Percentiles rank a stretch among this genome's conserved stretches.
phyloP scores from a whole-genome alignment of 805 yeast species.

The Wickerhamiella kurtzmanii region DNA sequence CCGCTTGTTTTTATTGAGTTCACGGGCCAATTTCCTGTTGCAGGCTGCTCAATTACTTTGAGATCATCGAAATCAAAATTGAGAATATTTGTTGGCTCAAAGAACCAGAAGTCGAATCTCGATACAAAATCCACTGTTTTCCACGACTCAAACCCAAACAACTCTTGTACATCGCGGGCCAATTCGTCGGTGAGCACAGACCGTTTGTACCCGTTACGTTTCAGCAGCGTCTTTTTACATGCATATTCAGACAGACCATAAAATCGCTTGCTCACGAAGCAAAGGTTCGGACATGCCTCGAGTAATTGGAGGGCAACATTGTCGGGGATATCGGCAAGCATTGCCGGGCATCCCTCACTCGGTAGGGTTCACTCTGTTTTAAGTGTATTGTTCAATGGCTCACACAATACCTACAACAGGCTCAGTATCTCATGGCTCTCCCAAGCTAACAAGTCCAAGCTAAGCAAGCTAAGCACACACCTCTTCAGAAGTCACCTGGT shows the following conservation, averaged over 20 bases:
- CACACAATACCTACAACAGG: no score
- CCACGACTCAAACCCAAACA: conserved; percentile 15
- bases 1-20: background rate
- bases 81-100: conserved; percentile 13
- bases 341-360: background rate
- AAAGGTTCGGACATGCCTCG: conserved; percentile 3
- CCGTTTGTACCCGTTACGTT: conserved; percentile 1
- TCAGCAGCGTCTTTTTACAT: background rate
- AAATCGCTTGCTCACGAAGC: conserved; percentile 10
- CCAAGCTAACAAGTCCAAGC: background rate
- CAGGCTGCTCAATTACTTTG: background rate
- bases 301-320: background rate
- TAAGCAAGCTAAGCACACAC: background rate
- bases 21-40: background rate
- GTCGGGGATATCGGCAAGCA: background rate
- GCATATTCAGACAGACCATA: conserved; percentile 12
- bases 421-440: background rate
- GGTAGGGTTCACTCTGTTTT: background rate
- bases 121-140: conserved; percentile 12
- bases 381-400: no score
- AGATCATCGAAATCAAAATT: conserved; percentile 2
- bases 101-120: conserved; percentile 16
- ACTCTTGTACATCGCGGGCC: conserved; percentile 8
- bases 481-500: no score
- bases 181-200: conserved; percentile 10